A percentile compares a stretch with the other conserved stretches of the same genome.
phyloP scores from a whole-genome alignment of 768 basidiomycete species.

The Hygrophorus pudorinus region DNA sequence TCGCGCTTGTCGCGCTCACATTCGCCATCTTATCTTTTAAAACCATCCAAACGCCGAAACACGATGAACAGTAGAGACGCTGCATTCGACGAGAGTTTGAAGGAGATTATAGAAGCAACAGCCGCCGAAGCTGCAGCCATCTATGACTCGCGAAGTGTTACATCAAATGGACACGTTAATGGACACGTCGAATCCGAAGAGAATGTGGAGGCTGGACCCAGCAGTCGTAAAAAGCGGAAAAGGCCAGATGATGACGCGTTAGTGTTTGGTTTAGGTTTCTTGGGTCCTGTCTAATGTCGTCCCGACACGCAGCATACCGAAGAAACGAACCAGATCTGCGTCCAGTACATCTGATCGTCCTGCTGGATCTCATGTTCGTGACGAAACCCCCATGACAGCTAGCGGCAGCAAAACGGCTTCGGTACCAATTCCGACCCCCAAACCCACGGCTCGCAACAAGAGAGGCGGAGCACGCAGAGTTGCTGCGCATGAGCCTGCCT shows the following conservation, averaged over 20 bases:
- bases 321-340: constrained; percentile 70
- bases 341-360: constrained; percentile 59
- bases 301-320: constrained; percentile 29
- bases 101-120: constrained; percentile 65
- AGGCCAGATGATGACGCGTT: constrained; percentile 65
- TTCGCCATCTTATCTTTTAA: constrained; percentile 51
- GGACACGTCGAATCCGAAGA: constrained; percentile 34
- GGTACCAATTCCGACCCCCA: constrained; percentile 22
- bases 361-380: constrained; percentile 28
- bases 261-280: constrained; percentile 17
- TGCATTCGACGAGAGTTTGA: constrained; percentile 81
- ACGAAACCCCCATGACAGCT: constrained; percentile 30
- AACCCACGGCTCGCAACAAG: constrained; percentile 28
- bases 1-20: constrained; percentile 67
- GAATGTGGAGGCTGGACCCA: constrained; percentile 31
- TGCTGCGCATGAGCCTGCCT: constrained; percentile 22
- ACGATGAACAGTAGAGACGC: constrained; percentile 99
- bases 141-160: constrained; percentile 28
- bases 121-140: constrained; percentile 59
- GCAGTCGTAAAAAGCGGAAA: constrained; percentile 62
- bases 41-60: constrained; percentile 78
- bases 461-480: constrained; percentile 33
- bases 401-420: constrained; percentile 17
- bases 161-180: constrained; percentile 24
- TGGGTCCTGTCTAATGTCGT: background rate